Evolutionary conservation across 2,329 filamentous ascomycete species (phyloP), one percentile per base, ranked within the genome.

Genomic region (Fusarium tupiense): DNA sequence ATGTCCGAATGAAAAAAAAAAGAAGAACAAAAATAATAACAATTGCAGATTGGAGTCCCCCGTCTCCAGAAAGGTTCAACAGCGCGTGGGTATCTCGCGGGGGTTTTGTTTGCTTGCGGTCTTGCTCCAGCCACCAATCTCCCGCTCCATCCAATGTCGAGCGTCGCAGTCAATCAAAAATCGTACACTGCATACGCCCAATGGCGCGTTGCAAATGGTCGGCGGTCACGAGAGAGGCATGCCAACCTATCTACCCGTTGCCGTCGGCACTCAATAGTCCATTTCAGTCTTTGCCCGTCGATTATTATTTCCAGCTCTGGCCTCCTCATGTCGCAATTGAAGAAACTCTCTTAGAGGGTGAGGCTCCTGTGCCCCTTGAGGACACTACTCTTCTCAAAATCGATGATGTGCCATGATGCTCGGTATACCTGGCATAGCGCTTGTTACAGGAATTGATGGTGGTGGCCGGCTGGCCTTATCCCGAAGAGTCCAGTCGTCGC

Each of bases 401-500:
- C 74, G 71, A 59, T 72, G 71, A 66, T 79, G 68, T 67, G 77
- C 67, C 72, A 78, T 72, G 56, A 76, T 72, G 29, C 72, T 62
- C 46, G 72, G 63, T 71, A 78, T 76, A 41, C 70, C 72, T 59
- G 80, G 78, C 78, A 80, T 77, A 26, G 76, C 70, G 37, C 75
- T 80, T 63, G 79, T 80, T 60, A 80, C 76, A 22, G 80, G 73
- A 47, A 82, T 71, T 58, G 74, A 77, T 37, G 78, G 77, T 38
- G 80, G 77, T 56, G 75, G 77, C 57, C 75, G 72, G 53, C 64
- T 69, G 59, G 65, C 61, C 64, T 82, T 82, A 69, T 83, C 81
- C 41, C 79, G 79, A 24, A 86, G 75, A 22, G 80, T 80, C 82
- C 83, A 85, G 69, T 84, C 79, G 63, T 82, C 81, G 40, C 82